Base-by-base conservation (phyloP, 108 stramenopile genomes). In the Poteriospumella lacustris region DNA sequence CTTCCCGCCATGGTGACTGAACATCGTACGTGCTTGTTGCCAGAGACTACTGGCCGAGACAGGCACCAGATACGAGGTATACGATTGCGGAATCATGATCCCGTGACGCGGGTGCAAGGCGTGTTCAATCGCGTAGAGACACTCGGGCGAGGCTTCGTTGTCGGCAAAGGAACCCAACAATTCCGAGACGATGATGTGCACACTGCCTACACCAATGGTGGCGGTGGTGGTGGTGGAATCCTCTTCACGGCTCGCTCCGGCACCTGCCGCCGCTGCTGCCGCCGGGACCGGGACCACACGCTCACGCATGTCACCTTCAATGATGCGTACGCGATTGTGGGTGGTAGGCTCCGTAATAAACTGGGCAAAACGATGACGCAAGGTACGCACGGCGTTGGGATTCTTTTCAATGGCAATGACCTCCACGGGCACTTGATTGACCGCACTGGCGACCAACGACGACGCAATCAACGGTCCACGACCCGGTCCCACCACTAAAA, bases 71-170 rank as follows among this genome's bases (percentile, higher is more conserved):
- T 80, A 96, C 31, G 92, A 82, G 12, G 93, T 96, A 85, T 97
- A 99, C 56, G 72, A 38, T 29, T 67, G 76, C 1, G 88, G 88
- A n/a, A 88, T 90, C 31, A 79, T 68, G 1, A 88, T 80, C 42
- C 83, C 86, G 43, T 24, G 69, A 56, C 9, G 64, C 26, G 82
- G 84, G 68, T 92, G 92, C 68, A 94, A 86, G 43, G 91, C 81
- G 40, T 90, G 85, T 64, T 96, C 89, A 0, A 94, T 87, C 1
- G 91, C 92, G 78, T 99, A 94, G 68, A 99, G 79, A 85, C 98
- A 99, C 81, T 99, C 98, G 1, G 98, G 98, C 38, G 92, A 92
- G 60, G 96, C 86, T 80, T 97, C 96, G 84, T 99, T 97, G 86
- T 96, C 96, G 1, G 95, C 98, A 85, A 94, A 97, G 29, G 91